These are phyloP conservation scores for Tylopilus sp. DNA, from an alignment of 1,284 basidiomycete genomes.

Conservation along the genomic window DNA sequence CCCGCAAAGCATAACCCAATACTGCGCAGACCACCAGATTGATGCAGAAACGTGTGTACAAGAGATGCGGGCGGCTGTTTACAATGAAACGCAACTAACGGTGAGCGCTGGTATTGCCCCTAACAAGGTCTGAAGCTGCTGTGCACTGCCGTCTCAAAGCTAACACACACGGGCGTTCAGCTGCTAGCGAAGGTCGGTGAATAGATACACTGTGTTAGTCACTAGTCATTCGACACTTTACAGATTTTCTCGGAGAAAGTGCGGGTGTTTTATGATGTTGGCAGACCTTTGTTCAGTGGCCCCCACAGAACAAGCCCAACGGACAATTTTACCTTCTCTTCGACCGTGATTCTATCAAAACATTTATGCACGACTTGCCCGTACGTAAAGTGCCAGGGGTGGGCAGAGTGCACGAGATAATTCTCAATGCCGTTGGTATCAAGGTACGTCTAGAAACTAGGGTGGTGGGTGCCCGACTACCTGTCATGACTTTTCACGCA, in stretches of 20 bases:
- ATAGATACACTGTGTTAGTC: background rate
- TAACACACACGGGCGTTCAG: conserved; percentile 30
- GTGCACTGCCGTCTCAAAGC: conserved; percentile 10
- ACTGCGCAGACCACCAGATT: conserved; percentile 66
- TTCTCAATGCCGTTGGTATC: conserved; percentile 83
- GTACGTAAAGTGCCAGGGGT: conserved; percentile 86
- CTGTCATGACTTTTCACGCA: conserved; percentile 29
- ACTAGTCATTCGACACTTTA: conserved; percentile 7
- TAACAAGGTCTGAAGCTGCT: conserved; percentile 56
- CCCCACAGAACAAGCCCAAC: conserved; percentile 83
- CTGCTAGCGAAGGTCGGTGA: conserved; percentile 75
- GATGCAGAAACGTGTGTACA: conserved; percentile 72
- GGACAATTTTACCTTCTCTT: conserved; percentile 82
- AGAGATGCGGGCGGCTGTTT: conserved; percentile 70
- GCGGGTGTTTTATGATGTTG: conserved; percentile 1
- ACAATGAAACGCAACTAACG: conserved; percentile 78
- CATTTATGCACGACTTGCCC: conserved; percentile 72
- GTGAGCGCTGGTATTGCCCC: conserved; percentile 93
- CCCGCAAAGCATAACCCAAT: conserved; percentile 63
- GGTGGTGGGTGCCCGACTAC: background rate
- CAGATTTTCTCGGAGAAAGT: conserved; percentile 93
- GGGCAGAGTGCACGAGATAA: conserved; percentile 81
- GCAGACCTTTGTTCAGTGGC: background rate
- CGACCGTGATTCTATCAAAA: conserved; percentile 57
- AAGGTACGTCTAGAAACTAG: conserved; percentile 47